Evolutionary conservation across 164 flowering plant species (phyloP), one percentile per base, ranked within the genome.

Genomic region (Hamamelis virginiana): DNA sequence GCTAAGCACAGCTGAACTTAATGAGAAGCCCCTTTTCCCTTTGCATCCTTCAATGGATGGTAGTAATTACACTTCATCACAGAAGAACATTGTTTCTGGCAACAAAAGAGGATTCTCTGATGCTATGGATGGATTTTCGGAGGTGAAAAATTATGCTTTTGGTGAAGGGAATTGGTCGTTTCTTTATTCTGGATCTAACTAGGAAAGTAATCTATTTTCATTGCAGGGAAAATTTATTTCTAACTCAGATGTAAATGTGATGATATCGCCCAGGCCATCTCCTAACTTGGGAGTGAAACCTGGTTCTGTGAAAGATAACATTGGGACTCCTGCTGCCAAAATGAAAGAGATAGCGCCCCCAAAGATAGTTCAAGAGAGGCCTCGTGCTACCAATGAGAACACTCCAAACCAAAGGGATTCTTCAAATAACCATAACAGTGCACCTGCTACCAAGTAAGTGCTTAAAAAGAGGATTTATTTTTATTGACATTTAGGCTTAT

Each of bases 31-130:
- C 1, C 72, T 80, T 8, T 82, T 82, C 65, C 81, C 85, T 59
- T 65, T 82, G 75, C 78, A 71, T 72, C 83, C 85, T 19, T 43
- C 74, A 19, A 74, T n/a, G 38, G 77, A 82, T 66, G 65, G 64
- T 60, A 76, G 64, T 60, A 76, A 57, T 67, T 75, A 27, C 69
- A 23, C 71, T n/a, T 61, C 74, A 13, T 22, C 69, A 15, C 80
- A 72, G 61, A 81, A 77, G 64, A 66, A 16, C 57, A 59, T 70
- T 57, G 77, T 77, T 28, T 78, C 76, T 0, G 82, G 87, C 33
- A 78, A 67, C 67, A 84, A 84, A 74, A 78, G 87, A 67, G 85
- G 85, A 13, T 84, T 82, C 64, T 77, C 84, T 66, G 87, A 80
- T 75, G 84, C 83, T 22, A 84, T 84, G 82, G 72, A 80, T 58